phyloP scores from a whole-genome alignment of 2,329 filamentous ascomycete species.

The Penicillium griseofulvum region DNA sequence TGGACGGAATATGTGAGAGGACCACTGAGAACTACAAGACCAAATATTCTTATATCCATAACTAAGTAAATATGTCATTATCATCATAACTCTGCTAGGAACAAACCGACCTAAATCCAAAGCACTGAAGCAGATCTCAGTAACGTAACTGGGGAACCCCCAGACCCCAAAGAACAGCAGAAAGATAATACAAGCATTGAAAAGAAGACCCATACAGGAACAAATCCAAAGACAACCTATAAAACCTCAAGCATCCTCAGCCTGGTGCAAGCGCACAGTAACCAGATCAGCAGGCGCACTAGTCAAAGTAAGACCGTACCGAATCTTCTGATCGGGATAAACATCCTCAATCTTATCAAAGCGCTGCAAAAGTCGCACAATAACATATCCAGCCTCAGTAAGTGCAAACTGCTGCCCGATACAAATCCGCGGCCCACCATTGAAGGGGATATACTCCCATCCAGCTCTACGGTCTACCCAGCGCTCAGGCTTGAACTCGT shows the following conservation, averaged over 20 bases:
- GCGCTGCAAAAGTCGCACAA: slow-evolving; percentile 69
- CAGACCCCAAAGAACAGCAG: neutral
- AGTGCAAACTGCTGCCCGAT: slow-evolving; percentile 79
- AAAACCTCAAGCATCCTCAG: slow-evolving; percentile 14
- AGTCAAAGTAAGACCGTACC: slow-evolving; percentile 27
- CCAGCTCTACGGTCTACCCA: slow-evolving; percentile 65
- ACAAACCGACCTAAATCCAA: neutral
- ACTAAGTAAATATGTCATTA: neutral
- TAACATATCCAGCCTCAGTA: slow-evolving; percentile 66
- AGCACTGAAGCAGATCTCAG: neutral
- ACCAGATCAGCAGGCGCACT: slow-evolving; percentile 28
- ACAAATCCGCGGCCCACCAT: slow-evolving; percentile 70
- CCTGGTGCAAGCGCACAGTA: slow-evolving; percentile 34
- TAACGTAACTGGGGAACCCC: neutral
- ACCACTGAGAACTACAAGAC: no score
- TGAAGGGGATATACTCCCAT: slow-evolving; percentile 74
- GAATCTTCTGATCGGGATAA: slow-evolving; percentile 16
- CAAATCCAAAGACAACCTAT: neutral
- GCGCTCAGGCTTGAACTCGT: slow-evolving; percentile 63
- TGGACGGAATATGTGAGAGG: no score
- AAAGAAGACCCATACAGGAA: neutral
- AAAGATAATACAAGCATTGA: neutral
- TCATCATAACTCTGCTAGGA: neutral
- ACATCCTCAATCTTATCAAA: slow-evolving; percentile 60
- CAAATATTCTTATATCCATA: neutral